Conservation (phyloP, 805 yeast species). For the Blastobotrys attinorum region DNA sequence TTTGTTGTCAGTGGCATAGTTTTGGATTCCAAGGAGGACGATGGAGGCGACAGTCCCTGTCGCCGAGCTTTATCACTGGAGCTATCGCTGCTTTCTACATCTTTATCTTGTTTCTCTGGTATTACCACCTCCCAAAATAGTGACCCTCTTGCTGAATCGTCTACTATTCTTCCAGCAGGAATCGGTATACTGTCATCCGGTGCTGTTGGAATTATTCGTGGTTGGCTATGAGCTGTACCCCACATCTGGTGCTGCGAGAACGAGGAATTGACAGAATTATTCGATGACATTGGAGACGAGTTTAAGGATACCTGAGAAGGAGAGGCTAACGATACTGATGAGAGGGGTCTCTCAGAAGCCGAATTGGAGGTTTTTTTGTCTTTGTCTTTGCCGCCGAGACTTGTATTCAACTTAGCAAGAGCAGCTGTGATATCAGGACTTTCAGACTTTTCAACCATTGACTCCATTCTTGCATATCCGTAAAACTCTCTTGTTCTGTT, state of each 20-base stretch:
- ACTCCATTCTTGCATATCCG: constrained; percentile 34
- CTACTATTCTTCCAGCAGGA: constrained; percentile 20
- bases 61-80: too few relatives aligned
- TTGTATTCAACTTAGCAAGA: background rate
- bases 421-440: too few relatives aligned
- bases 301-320: background rate
- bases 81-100: too few relatives aligned
- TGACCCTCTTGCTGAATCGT: constrained; percentile 28
- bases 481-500: constrained; percentile 34
- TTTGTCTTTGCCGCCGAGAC: background rate
- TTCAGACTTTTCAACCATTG: too few relatives aligned
- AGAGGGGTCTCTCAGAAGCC: background rate
- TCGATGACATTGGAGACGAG: background rate
- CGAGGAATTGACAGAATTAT: background rate
- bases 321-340: background rate
- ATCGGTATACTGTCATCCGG: constrained; percentile 11
- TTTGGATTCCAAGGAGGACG: too few relatives aligned
- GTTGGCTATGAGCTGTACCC: background rate
- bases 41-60: too few relatives aligned
- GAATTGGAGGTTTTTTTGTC: background rate
- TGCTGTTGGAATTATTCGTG: constrained; percentile 7
- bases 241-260: too few relatives aligned
- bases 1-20: constrained; percentile 10
- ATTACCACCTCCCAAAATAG: constrained; percentile 34
- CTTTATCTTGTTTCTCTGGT: too few relatives aligned